These are phyloP conservation scores for Zygosaccharomyces lentus DNA, from an alignment of 805 yeast genomes.

Conservation along the genomic window DNA sequence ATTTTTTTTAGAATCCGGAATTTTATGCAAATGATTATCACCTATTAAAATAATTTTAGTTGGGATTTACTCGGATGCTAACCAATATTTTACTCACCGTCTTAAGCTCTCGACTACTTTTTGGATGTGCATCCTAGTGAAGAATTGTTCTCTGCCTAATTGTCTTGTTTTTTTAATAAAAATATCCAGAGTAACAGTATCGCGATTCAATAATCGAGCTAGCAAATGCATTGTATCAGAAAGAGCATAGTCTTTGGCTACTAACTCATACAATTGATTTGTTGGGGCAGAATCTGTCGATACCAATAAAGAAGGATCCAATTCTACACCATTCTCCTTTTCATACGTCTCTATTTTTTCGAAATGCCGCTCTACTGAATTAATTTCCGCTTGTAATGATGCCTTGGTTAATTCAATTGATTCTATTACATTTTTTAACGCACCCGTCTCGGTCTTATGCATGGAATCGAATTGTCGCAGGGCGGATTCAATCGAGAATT, in stretches of 20 bases:
- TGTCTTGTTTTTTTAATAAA: slow-evolving; percentile 43
- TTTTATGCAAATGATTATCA: background rate
- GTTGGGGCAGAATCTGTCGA: slow-evolving; percentile 50
- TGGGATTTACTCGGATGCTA: background rate
- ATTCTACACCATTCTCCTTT: slow-evolving; percentile 23
- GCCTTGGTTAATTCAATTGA: slow-evolving; percentile 30
- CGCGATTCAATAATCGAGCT: slow-evolving; percentile 19
- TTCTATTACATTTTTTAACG: slow-evolving; percentile 25
- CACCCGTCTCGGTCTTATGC: slow-evolving; percentile 34
- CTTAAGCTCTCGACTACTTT: slow-evolving; percentile 30
- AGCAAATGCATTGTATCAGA: slow-evolving; percentile 61
- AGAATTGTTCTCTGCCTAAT: slow-evolving; percentile 61
- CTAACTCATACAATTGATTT: slow-evolving; percentile 48
- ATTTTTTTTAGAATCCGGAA: background rate
- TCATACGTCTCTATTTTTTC: slow-evolving; percentile 29
- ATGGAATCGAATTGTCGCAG: slow-evolving; percentile 37
- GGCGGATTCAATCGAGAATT: slow-evolving; percentile 31
- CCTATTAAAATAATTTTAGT: too few relatives aligned
- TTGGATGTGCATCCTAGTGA: slow-evolving; percentile 44
- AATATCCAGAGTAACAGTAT: slow-evolving; percentile 21
- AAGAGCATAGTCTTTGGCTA: slow-evolving; percentile 65
- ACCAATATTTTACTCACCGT: background rate
- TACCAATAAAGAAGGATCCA: slow-evolving; percentile 42
- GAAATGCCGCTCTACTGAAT: slow-evolving; percentile 30
- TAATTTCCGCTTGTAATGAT: slow-evolving; percentile 30